Percentiles rank a stretch among this genome's conserved stretches.
phyloP scores from a whole-genome alignment of 371 early-diverging fungal genomes.

The Coemansia sp. region DNA sequence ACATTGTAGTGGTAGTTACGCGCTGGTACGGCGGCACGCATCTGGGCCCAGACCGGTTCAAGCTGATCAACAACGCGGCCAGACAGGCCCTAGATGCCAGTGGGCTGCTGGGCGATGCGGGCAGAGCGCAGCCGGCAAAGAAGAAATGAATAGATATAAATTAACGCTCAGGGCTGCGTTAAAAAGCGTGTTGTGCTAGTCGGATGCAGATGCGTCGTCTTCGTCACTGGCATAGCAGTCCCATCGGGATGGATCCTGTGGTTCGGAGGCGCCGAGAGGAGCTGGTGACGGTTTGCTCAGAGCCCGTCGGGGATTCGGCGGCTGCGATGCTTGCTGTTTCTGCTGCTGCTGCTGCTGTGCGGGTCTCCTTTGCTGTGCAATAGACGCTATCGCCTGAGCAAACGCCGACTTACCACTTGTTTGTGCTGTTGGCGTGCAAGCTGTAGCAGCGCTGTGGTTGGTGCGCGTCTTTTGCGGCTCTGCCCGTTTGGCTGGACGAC shows the following conservation, averaged over 20 bases:
- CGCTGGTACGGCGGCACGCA: slow-evolving; percentile 91
- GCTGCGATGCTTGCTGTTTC: too few relatives aligned
- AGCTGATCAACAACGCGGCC: slow-evolving; percentile 86
- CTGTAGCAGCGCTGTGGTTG: neutral
- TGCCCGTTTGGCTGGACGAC: neutral
- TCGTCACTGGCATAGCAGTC: slow-evolving; percentile 8
- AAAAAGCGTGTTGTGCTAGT: neutral
- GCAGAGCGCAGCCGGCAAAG: neutral
- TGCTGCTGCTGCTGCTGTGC: too few relatives aligned
- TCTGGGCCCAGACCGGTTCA: slow-evolving; percentile 85
- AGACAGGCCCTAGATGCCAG: slow-evolving; percentile 65
- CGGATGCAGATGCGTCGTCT: slow-evolving; percentile 5
- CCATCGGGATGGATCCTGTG: slow-evolving; percentile 4
- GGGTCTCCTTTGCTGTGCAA: too few relatives aligned
- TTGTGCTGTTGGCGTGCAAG: neutral
- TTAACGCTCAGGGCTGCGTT: too few relatives aligned
- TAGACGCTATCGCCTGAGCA: too few relatives aligned
- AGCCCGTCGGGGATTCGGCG: neutral
- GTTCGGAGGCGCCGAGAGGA: too few relatives aligned
- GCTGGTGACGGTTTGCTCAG: too few relatives aligned
- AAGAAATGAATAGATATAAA: too few relatives aligned
- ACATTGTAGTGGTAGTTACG: slow-evolving; percentile 82
- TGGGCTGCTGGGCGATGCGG: slow-evolving; percentile 55
- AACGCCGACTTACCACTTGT: too few relatives aligned
- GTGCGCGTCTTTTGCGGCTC: neutral